Conservation (phyloP, 2,329 filamentous ascomycete genomes). For the Aspergillus brasiliensis region DNA sequence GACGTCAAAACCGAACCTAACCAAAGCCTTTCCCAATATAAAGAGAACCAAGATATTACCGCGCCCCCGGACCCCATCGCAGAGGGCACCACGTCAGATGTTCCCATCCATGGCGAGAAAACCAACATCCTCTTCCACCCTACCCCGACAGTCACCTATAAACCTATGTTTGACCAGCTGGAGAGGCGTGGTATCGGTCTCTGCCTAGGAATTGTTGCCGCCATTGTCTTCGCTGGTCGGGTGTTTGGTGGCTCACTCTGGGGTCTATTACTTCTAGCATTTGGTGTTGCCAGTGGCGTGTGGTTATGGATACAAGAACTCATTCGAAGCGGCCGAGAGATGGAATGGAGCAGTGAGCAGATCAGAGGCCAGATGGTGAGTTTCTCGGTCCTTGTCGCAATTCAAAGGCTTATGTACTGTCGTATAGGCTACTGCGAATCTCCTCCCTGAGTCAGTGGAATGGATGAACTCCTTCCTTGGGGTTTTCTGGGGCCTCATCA, state of each 20-base stretch:
- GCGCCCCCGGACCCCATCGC: conserved; percentile 86
- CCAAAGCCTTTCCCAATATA: conserved; percentile 79
- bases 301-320: conserved; percentile 91
- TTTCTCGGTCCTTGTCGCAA: not conserved
- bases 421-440: conserved; percentile 72
- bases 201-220: conserved; percentile 69
- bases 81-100: conserved; percentile 82
- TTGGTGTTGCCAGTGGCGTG: conserved; percentile 73
- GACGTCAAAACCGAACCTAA: conserved; percentile 69
- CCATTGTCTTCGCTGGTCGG: conserved; percentile 75
- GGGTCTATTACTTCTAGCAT: conserved; percentile 72
- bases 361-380: conserved; percentile 74
- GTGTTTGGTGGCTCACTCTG: conserved; percentile 76
- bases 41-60: conserved; percentile 81
- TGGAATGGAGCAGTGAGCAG: conserved; percentile 88
- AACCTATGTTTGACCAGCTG: conserved; percentile 78
- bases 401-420: not conserved
- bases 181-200: conserved; percentile 74
- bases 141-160: conserved; percentile 84
- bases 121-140: conserved; percentile 96
- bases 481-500: conserved; percentile 86
- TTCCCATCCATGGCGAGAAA: conserved; percentile 94
- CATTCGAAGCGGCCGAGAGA: conserved; percentile 75
- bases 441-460: conserved; percentile 89
- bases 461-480: conserved; percentile 92